A percentile compares a stretch with the other conserved stretches of the same genome.
These are phyloP conservation scores for Gynandropsis gynandra DNA, from an alignment of 345 rosid genomes.

Conservation along the genomic window DNA sequence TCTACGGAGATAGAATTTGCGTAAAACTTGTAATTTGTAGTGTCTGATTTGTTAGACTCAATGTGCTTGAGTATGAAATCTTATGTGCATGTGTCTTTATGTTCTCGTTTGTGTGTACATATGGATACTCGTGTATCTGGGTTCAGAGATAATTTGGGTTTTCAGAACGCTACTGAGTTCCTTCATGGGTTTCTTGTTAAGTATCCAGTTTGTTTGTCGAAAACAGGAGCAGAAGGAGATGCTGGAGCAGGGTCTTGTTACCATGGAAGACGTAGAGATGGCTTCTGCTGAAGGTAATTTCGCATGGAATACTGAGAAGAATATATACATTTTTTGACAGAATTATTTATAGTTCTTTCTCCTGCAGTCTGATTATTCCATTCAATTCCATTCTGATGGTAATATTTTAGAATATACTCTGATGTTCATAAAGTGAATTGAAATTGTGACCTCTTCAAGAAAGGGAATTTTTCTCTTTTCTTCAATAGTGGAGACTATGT, in stretches of 20 bases:
- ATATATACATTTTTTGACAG: too few relatives aligned
- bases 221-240: slow-evolving; percentile 72
- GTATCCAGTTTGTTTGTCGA: not conserved
- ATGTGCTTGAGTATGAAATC: too few relatives aligned
- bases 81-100: not conserved
- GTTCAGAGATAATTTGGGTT: not conserved
- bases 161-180: not conserved
- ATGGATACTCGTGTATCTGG: not conserved
- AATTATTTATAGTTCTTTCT: too few relatives aligned
- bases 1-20: too few relatives aligned
- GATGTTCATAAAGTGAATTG: not conserved
- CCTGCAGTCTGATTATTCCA: too few relatives aligned
- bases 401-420: not conserved
- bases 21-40: too few relatives aligned
- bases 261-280: slow-evolving; percentile 78
- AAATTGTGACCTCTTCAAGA: not conserved
- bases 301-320: too few relatives aligned
- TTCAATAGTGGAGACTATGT: not conserved
- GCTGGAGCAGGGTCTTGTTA: slow-evolving; percentile 57
- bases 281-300: slow-evolving; percentile 42
- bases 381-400: too few relatives aligned
- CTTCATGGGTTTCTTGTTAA: not conserved
- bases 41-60: too few relatives aligned
- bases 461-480: not conserved
- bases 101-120: not conserved